These are phyloP conservation scores for Wakefieldia striispora DNA, from an alignment of 768 basidiomycete genomes.

Conservation along the genomic window DNA sequence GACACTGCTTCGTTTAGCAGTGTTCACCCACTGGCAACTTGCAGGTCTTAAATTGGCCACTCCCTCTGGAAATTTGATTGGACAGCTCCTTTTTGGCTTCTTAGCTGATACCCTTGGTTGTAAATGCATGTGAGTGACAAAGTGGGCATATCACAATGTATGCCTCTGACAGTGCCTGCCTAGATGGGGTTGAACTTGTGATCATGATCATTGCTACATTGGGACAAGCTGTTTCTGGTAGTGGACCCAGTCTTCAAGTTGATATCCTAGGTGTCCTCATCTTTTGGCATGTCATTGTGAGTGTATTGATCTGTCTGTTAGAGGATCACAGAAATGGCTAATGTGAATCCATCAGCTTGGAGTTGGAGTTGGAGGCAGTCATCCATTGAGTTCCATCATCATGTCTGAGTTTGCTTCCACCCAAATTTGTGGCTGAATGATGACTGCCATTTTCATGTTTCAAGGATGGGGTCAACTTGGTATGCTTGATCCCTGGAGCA, in stretches of 20 bases:
- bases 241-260: slow-evolving; percentile 57
- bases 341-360: slow-evolving; percentile 56
- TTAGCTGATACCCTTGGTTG: slow-evolving; percentile 72
- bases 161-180: neutral
- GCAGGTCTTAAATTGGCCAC: slow-evolving; percentile 74
- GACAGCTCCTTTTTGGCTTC: slow-evolving; percentile 75
- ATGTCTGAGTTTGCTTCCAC: slow-evolving; percentile 84
- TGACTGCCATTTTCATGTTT: slow-evolving; percentile 79
- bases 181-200: slow-evolving; percentile 54
- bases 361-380: slow-evolving; percentile 82
- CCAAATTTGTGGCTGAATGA: slow-evolving; percentile 73
- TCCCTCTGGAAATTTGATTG: slow-evolving; percentile 69
- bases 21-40: slow-evolving; percentile 47
- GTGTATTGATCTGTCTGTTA: slow-evolving; percentile 4
- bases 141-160: neutral
- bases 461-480: slow-evolving; percentile 88
- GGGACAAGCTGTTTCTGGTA: slow-evolving; percentile 72
- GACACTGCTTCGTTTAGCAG: slow-evolving; percentile 6
- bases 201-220: slow-evolving; percentile 78
- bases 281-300: slow-evolving; percentile 73
- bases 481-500: too few relatives aligned
- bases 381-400: slow-evolving; percentile 79
- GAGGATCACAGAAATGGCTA: neutral
- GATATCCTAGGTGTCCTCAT: slow-evolving; percentile 69
- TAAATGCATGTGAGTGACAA: slow-evolving; percentile 61